Percentiles rank a stretch among this genome's conserved stretches.
Conservation (phyloP, 2,329 filamentous ascomycete genomes). For the Ceratocystis papillata region DNA sequence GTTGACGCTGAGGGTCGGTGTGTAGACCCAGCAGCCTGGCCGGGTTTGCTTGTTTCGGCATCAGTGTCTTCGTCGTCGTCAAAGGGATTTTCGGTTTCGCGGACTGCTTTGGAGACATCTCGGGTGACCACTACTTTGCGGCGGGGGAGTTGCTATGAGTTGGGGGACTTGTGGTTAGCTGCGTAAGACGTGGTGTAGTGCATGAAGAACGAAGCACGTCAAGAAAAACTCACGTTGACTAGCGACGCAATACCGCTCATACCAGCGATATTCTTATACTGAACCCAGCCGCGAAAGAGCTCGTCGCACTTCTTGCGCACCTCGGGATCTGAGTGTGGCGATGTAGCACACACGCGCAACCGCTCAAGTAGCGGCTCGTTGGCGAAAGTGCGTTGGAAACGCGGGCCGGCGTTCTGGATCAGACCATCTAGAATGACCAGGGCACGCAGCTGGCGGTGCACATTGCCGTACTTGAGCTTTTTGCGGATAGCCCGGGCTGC, state of each 20-base stretch:
- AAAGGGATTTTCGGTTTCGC: conserved; percentile 67
- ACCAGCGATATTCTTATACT: conserved; percentile 71
- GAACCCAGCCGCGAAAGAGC: conserved; percentile 79
- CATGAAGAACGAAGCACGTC: not conserved
- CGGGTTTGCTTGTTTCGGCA: conserved; percentile 26
- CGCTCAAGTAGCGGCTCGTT: conserved; percentile 89
- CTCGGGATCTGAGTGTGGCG: conserved; percentile 69
- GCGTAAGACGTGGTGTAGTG: not conserved
- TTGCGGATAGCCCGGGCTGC: conserved; percentile 87
- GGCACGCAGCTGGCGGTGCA: conserved; percentile 84
- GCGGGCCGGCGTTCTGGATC: conserved; percentile 83
- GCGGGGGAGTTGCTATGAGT: conserved; percentile 48
- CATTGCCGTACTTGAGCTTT: conserved; percentile 95
- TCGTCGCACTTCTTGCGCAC: conserved; percentile 83
- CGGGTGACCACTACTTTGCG: conserved; percentile 63
- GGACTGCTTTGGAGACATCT: conserved; percentile 70
- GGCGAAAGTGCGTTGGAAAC: conserved; percentile 76
- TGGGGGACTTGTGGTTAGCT: not conserved
- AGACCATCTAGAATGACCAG: conserved; percentile 82
- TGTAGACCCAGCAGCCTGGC: not conserved
- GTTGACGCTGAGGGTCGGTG: conserved; percentile 4
- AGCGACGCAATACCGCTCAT: conserved; percentile 70
- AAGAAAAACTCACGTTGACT: conserved; percentile 46
- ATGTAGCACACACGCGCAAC: conserved; percentile 74
- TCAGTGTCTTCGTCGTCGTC: conserved; percentile 54